A percentile compares a stretch with the other conserved stretches of the same genome.
Evolutionary conservation across 2,329 filamentous ascomycete genomes (phyloP).

Genomic region (Pseudogymnoascus sp.): DNA sequence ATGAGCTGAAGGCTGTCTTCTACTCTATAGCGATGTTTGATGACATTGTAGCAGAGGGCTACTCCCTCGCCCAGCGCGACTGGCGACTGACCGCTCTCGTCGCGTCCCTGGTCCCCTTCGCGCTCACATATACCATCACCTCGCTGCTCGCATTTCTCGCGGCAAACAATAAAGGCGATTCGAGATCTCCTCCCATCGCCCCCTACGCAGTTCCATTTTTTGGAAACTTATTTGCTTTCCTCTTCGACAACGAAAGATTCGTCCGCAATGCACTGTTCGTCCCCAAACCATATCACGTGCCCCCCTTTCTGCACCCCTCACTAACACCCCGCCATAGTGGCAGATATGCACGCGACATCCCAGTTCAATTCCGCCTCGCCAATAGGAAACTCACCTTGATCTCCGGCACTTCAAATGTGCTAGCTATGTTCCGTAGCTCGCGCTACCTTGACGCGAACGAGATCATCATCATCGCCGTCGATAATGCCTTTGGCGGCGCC

Average conservation of each 20-base stretch:
- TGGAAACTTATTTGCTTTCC: slow-evolving; percentile 18
- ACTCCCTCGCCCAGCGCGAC: background rate
- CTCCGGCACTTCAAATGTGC: slow-evolving; percentile 17
- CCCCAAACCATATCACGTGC: background rate
- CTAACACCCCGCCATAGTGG: slow-evolving; percentile 10
- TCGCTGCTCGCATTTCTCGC: background rate
- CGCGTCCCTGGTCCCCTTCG: background rate
- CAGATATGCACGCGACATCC: slow-evolving; percentile 14
- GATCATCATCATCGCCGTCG: slow-evolving; percentile 12
- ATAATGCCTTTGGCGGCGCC: slow-evolving; percentile 18
- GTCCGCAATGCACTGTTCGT: slow-evolving; percentile 14
- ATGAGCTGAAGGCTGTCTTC: background rate
- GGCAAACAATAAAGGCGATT: slow-evolving; percentile 5
- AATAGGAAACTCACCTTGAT: slow-evolving; percentile 16
- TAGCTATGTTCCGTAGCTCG: slow-evolving; percentile 16
- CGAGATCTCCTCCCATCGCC: slow-evolving; percentile 15
- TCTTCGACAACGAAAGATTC: slow-evolving; percentile 14
- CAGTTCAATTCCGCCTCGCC: slow-evolving; percentile 15
- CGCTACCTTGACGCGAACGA: slow-evolving; percentile 15
- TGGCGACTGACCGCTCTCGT: background rate
- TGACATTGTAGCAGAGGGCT: background rate
- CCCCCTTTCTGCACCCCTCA: background rate
- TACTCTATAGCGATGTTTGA: background rate
- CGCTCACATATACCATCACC: background rate
- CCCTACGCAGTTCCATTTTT: slow-evolving; percentile 17